Evolutionary conservation across 2,329 filamentous ascomycete genomes (phyloP).

Genomic region (Colletotrichum filicis): DNA sequence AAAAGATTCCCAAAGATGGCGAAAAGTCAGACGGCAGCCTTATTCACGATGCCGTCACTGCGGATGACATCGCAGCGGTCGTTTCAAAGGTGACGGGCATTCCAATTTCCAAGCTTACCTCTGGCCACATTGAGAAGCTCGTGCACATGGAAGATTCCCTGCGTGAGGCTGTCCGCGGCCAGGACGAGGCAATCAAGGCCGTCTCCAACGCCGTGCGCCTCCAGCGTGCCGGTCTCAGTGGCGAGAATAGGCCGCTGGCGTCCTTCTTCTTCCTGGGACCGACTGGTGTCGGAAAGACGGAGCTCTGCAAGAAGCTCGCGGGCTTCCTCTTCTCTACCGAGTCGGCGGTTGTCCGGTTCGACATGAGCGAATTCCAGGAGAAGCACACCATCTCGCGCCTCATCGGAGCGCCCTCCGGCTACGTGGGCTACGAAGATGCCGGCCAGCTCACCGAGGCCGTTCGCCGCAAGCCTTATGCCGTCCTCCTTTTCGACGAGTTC

Average conservation of each 20-base stretch:
- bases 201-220: conserved; percentile 94
- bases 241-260: conserved; percentile 90
- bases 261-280: conserved; percentile 98
- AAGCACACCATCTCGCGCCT: conserved; percentile 95
- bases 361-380: conserved; percentile 98
- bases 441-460: conserved; percentile 97
- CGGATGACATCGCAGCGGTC: conserved; percentile 93
- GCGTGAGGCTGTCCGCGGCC: conserved; percentile 85
- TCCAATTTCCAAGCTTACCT: conserved; percentile 90
- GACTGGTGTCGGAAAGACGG: conserved; percentile 96
- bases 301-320: conserved; percentile 96
- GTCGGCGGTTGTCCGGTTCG: conserved; percentile 89
- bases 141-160: conserved; percentile 96
- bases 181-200: conserved; percentile 91
- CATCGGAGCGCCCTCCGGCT: conserved; percentile 93
- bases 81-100: conserved; percentile 94
- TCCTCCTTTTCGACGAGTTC: conserved; percentile 96
- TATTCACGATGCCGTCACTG: conserved; percentile 93
- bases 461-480: conserved; percentile 92
- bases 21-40: conserved; percentile 65
- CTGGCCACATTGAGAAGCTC: conserved; percentile 93
- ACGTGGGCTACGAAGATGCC: conserved; percentile 96
- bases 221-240: conserved; percentile 90
- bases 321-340: conserved; percentile 94
- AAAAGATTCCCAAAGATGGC: conserved; percentile 81